Percentiles rank a stretch among this genome's conserved stretches.
Evolutionary conservation across 1,284 basidiomycete species (phyloP).

Genomic region (Tranzscheliella williamsii): DNA sequence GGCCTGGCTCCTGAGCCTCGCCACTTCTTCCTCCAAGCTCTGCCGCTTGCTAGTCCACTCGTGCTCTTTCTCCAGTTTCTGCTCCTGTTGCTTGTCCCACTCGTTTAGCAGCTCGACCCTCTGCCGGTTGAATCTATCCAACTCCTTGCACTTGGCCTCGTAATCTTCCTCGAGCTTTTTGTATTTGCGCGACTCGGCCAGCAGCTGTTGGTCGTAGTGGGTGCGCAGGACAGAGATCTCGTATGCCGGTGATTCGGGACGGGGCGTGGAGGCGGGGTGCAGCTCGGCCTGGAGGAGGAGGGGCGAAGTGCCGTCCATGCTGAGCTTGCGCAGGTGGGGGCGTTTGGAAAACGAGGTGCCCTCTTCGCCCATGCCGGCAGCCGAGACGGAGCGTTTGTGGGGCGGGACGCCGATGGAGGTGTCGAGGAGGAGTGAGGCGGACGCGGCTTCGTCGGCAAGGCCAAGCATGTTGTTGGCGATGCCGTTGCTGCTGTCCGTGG

Average conservation of each 20-base stretch:
- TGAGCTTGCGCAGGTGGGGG: conserved; percentile 24
- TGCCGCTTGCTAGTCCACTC: conserved; percentile 23
- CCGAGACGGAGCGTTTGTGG: conserved; percentile 19
- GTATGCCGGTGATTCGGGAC: conserved; percentile 31
- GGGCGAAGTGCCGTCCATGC: conserved; percentile 31
- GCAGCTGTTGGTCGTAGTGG: conserved; percentile 47
- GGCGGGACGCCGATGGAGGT: conserved; percentile 8
- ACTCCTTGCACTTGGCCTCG: conserved; percentile 43
- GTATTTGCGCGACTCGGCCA: conserved; percentile 41
- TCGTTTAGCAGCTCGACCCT: conserved; percentile 48
- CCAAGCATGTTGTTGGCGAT: conserved; percentile 15
- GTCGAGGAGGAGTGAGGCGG: conserved; percentile 19
- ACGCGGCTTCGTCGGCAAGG: conserved; percentile 7
- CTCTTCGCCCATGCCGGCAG: conserved; percentile 20
- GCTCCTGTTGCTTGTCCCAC: conserved; percentile 48
- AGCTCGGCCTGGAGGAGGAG: conserved; percentile 16
- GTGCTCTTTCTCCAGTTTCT: conserved; percentile 17
- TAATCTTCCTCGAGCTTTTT: conserved; percentile 44
- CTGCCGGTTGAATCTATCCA: conserved; percentile 49
- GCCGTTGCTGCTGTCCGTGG: conserved; percentile 19
- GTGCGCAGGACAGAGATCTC: conserved; percentile 42
- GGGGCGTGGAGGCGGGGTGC: conserved; percentile 11
- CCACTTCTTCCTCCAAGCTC: conserved; percentile 32
- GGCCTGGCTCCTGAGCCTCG: conserved; percentile 19
- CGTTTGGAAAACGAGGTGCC: conserved; percentile 13